Base-by-base conservation (phyloP, 1,284 basidiomycete species). In the Moesziomyces sp. region DNA sequence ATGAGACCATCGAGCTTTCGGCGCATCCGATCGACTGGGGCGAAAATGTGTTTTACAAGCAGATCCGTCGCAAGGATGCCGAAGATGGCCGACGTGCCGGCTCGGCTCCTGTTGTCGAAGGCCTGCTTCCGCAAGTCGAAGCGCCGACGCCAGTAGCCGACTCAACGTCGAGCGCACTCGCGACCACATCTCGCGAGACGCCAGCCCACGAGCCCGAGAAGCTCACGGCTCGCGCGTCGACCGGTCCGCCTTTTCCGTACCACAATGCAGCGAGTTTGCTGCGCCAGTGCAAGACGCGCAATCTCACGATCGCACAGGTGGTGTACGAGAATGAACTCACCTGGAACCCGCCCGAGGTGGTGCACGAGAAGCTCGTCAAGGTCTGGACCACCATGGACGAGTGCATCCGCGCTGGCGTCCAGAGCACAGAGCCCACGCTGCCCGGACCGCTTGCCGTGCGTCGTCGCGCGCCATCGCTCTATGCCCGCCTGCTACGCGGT, bases 301-400 rank as follows among this genome's bases (percentile, higher is more conserved):
- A 97, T 79, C 92, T 94, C 73, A 58, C 79, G 11, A 83, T 81
- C 23, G 82, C 82, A 0, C 82, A 83, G 52, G 92, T 97, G 48
- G 93, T 98, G 3, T 94, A 93, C 85, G 93, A 97, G 84, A 98
- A 98, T 79, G 95, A 97, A 85, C 88, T 91, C 68, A 77, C 75
- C 2, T 78, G 79, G 76, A 70, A 77, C 38, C 71, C 60, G 18
- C 54, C 76, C 14, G 79, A 79, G 47, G 72, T 82, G 45, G 78
- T 84, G 10, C 61, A 75, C 30, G 69, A 56, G 3, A 78, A 81
- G 53, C 56, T 80, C 13, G 58, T 64, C 64, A 68, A 66, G 58
- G 94, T 97, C 56, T 97, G 94, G 94, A 83, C 86, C 51, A 92
- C 94, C 3, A 97, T 97, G 95, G 94, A 97, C 83, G 89, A 91